A percentile compares a stretch with the other conserved stretches of the same genome.
Evolutionary conservation across 176 grass and related monocot species (phyloP).

Genomic region (Hsuehochloa calcarea): DNA sequence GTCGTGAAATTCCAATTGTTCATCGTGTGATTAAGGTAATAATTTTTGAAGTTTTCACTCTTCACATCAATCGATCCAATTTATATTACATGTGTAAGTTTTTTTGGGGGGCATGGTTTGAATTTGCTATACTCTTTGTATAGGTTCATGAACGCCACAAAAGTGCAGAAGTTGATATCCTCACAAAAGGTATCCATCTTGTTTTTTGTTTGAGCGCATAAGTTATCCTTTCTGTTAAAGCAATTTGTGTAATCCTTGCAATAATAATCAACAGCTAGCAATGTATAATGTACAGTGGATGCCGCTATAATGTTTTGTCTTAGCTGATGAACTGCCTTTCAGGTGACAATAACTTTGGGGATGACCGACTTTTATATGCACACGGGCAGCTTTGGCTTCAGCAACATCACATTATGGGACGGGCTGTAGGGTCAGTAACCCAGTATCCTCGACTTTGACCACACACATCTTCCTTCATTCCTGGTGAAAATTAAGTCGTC

Average conservation of each 20-base stretch:
- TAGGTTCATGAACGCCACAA: slow-evolving; percentile 76
- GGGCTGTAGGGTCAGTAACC: slow-evolving; percentile 70
- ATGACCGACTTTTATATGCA: slow-evolving; percentile 66
- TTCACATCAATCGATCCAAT: not conserved
- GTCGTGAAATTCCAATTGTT: slow-evolving; percentile 81
- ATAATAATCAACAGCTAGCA: not conserved
- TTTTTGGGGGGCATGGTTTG: not conserved
- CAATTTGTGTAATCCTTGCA: slow-evolving; percentile 7
- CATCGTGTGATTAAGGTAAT: slow-evolving; percentile 92
- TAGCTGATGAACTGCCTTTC: slow-evolving; percentile 20
- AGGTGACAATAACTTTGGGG: slow-evolving; percentile 69
- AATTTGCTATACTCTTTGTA: slow-evolving; percentile 19
- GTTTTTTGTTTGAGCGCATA: not conserved
- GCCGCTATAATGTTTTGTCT: not conserved
- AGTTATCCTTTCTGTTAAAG: not conserved
- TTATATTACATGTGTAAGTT: not conserved
- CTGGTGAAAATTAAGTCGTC: not conserved
- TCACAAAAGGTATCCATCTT: slow-evolving; percentile 72
- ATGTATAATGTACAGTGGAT: not conserved
- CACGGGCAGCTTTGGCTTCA: slow-evolving; percentile 74
- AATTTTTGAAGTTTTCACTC: not conserved
- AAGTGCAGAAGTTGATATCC: slow-evolving; percentile 60
- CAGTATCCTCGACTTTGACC: slow-evolving; percentile 18
- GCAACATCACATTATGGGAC: slow-evolving; percentile 76
- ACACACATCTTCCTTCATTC: slow-evolving; percentile 1